A percentile compares a stretch with the other conserved stretches of the same genome.
Conservation (phyloP, 1,139 yeast species). For the Geotrichum siamense region DNA sequence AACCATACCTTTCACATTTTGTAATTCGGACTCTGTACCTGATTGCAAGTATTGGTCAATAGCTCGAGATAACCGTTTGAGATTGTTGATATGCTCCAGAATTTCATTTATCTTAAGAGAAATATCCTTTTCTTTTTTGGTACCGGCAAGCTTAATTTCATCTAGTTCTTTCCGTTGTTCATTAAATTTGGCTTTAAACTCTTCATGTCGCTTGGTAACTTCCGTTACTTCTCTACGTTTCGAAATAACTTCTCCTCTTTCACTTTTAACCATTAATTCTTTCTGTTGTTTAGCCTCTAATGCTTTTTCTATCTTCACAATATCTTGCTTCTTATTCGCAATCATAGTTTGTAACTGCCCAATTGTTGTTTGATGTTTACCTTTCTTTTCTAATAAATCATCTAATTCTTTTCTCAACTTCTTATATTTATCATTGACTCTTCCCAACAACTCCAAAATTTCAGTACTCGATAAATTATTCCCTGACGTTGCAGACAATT, state of each 20-base stretch:
- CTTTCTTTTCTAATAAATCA: conserved; percentile 45
- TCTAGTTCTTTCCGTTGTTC: conserved; percentile 20
- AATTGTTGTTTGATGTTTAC: conserved; percentile 43
- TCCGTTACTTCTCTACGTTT: conserved; percentile 16
- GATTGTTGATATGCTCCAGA: conserved; percentile 16
- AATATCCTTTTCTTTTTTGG: conserved; percentile 18
- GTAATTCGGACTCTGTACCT: conserved; percentile 14
- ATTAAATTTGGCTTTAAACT: conserved; percentile 14
- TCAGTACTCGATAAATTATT: conserved; percentile 40
- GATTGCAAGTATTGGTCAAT: conserved; percentile 20
- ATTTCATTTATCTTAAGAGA: conserved; percentile 17
- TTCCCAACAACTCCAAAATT: conserved; percentile 45
- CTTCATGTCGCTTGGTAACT: conserved; percentile 15
- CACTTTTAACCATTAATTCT: conserved; percentile 25
- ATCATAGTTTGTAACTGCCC: conserved; percentile 46
- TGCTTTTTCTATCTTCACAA: conserved; percentile 39
- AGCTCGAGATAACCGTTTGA: conserved; percentile 16
- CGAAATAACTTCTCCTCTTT: conserved; percentile 24
- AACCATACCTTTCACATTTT: conserved; percentile 19
- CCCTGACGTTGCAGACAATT: conserved; percentile 29
- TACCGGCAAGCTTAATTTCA: conserved; percentile 19
- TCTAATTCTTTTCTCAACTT: conserved; percentile 41
- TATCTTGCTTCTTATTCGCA: conserved; percentile 49
- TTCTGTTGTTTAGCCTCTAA: conserved; percentile 26
- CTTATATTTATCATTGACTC: conserved; percentile 42